Conservation (phyloP, 768 basidiomycete species). For the Boletus coccyginus region DNA sequence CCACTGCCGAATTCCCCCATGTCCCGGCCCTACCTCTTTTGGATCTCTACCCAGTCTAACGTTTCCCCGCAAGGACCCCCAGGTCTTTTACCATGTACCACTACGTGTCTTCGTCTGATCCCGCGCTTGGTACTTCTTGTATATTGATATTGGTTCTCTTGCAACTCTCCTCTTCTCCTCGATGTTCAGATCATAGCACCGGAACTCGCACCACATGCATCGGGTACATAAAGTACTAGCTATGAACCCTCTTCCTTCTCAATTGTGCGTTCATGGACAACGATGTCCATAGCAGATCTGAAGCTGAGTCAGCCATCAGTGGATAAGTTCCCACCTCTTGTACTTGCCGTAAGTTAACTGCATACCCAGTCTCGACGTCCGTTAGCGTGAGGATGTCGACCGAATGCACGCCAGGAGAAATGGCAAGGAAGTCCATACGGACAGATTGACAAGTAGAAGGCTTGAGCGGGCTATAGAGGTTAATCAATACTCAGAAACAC, state of each 20-base stretch:
- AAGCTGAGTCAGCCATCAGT: not conserved
- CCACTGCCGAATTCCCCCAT: not conserved
- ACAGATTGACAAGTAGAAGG: conserved; percentile 84
- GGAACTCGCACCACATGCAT: conserved; percentile 6
- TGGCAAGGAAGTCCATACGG: conserved; percentile 79
- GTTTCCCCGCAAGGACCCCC: conserved; percentile 6
- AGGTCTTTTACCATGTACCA: conserved; percentile 18
- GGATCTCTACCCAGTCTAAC: not conserved
- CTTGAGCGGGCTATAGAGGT: conserved; percentile 58
- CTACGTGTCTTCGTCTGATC: conserved; percentile 14
- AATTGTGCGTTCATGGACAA: conserved; percentile 53
- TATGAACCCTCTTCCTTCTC: conserved; percentile 11
- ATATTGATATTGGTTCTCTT: conserved; percentile 18
- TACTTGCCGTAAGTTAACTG: conserved; percentile 68
- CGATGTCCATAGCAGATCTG: conserved; percentile 75
- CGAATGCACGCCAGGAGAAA: conserved; percentile 76
- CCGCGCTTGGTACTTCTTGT: conserved; percentile 19
- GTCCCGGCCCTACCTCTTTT: not conserved
- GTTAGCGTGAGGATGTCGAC: conserved; percentile 70
- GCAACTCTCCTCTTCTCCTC: conserved; percentile 7
- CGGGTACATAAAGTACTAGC: conserved; percentile 11
- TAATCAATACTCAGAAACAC: not conserved
- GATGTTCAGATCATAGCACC: not conserved
- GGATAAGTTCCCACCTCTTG: not conserved
- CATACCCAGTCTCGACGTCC: conserved; percentile 70